Conservation (phyloP, 768 basidiomycete species). For the Suillus discolor region DNA sequence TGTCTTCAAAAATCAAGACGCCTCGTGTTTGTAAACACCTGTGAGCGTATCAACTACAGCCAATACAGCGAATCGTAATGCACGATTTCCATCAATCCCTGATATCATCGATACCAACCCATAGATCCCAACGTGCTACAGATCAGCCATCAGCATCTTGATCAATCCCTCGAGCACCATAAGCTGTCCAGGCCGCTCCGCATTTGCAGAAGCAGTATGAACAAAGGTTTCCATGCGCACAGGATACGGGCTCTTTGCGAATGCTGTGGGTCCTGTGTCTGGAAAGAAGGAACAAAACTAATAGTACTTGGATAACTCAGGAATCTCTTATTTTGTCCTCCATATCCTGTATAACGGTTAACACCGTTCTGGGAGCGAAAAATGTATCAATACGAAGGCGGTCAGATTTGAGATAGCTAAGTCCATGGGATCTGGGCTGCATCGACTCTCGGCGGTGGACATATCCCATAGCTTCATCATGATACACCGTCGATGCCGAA, state of each 20-base stretch:
- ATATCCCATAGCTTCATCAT: background rate
- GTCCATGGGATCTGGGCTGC: background rate
- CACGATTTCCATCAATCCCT: background rate
- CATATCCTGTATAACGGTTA: background rate
- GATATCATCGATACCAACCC: background rate
- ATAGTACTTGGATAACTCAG: background rate
- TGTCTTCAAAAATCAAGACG: background rate
- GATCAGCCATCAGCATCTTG: background rate
- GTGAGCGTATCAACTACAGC: background rate
- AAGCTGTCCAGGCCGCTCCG: background rate
- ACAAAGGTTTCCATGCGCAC: constrained; percentile 3
- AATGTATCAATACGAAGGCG: background rate
- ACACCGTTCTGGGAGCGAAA: background rate
- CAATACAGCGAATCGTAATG: background rate
- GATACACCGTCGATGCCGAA: background rate
- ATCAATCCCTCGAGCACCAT: background rate
- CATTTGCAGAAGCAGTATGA: background rate
- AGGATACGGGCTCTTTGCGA: background rate
- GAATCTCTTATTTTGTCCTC: background rate
- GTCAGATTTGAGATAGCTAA: background rate
- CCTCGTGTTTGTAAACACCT: background rate
- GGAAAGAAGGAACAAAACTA: background rate
- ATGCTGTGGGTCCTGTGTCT: background rate
- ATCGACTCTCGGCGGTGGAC: background rate
- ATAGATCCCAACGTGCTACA: background rate